A percentile compares a stretch with the other conserved stretches of the same genome.
These are phyloP conservation scores for Tothia fuscella DNA, from an alignment of 2,329 filamentous ascomycete species.

Conservation along the genomic window DNA sequence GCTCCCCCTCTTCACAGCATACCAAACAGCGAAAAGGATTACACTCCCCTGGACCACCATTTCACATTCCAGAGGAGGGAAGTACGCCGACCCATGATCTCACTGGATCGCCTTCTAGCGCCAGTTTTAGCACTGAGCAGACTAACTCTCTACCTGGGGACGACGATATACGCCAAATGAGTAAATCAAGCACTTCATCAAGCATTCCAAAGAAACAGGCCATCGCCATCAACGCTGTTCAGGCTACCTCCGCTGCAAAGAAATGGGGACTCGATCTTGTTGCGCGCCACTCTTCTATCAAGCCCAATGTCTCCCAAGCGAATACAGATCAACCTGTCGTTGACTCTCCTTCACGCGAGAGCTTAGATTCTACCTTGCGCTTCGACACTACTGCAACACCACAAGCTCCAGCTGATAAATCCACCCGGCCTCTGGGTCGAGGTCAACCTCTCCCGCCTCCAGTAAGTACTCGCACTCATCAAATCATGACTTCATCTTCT, in stretches of 20 bases:
- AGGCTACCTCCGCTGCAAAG: slow-evolving; percentile 45
- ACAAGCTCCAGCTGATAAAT: no score
- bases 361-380: no score
- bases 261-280: slow-evolving; percentile 47
- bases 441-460: slow-evolving; percentile 73
- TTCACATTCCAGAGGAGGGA: neutral
- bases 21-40: neutral
- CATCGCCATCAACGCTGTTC: slow-evolving; percentile 21
- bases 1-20: slow-evolving; percentile 4
- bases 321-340: no score
- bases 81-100: neutral
- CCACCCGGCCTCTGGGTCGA: slow-evolving; percentile 76
- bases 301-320: no score
- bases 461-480: slow-evolving; percentile 58
- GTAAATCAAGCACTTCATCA: slow-evolving; percentile 21
- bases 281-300: slow-evolving; percentile 16
- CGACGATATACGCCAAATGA: slow-evolving; percentile 23
- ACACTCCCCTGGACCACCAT: neutral
- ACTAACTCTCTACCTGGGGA: neutral
- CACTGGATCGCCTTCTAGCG: neutral
- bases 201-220: neutral
- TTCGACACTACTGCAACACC: no score
- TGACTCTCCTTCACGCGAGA: no score
- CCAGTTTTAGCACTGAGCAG: neutral
- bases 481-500: no score